phyloP scores from a whole-genome alignment of 352 stramenopile genomes.

The Hyaloperonospora brassicae region DNA sequence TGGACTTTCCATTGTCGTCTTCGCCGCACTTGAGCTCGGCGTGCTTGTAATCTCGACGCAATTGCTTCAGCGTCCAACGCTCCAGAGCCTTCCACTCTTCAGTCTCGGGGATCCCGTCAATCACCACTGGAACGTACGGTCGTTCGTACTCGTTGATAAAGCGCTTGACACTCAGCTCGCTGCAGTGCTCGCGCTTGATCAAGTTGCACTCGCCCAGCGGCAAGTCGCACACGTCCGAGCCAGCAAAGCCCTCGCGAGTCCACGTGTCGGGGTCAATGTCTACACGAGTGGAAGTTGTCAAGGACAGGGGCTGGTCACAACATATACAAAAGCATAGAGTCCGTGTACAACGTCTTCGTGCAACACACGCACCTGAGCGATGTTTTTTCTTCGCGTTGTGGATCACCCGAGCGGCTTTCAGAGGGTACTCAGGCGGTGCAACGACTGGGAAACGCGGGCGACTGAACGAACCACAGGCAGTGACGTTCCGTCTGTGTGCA shows the following conservation, averaged over 20 bases:
- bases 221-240: constrained; percentile 74
- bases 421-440: constrained; percentile 32
- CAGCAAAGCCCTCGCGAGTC: constrained; percentile 71
- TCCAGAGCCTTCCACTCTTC: constrained; percentile 62
- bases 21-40: constrained; percentile 76
- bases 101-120: constrained; percentile 72
- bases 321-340: background rate
- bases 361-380: constrained; percentile 41
- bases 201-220: constrained; percentile 54
- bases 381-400: constrained; percentile 61
- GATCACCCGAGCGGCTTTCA: constrained; percentile 42
- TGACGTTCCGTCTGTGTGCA: constrained; percentile 23
- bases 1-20: constrained; percentile 66
- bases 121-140: constrained; percentile 63
- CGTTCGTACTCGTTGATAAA: constrained; percentile 85
- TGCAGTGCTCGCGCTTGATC: constrained; percentile 66
- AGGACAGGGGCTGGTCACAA: background rate
- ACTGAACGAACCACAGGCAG: background rate
- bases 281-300: constrained; percentile 17
- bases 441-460: constrained; percentile 46
- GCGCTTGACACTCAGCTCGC: constrained; percentile 62
- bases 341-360: background rate
- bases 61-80: constrained; percentile 72
- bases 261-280: constrained; percentile 61
- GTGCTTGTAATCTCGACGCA: constrained; percentile 71